A percentile compares a stretch with the other conserved stretches of the same genome.
Evolutionary conservation across 257 asterid species (phyloP).

Genomic region (Solanum acaule): DNA sequence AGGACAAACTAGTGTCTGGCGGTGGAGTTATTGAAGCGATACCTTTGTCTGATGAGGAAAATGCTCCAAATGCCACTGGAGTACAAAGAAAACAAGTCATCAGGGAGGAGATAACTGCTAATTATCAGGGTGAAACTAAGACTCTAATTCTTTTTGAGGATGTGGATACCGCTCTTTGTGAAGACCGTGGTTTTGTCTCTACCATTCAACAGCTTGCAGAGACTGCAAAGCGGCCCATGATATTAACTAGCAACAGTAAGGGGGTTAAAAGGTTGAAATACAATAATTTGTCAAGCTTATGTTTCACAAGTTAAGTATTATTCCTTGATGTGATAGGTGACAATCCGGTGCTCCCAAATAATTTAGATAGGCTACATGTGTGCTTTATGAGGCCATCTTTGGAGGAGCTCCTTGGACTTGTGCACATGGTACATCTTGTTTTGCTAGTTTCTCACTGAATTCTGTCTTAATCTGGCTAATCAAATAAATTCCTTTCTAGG

Average conservation of each 20-base stretch:
- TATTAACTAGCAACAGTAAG: slow-evolving; percentile 93
- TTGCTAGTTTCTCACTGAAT: background rate
- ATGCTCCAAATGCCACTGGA: slow-evolving; percentile 25
- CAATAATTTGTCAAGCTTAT: background rate
- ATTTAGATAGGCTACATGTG: slow-evolving; percentile 63
- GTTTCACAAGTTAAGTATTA: slow-evolving; percentile 4
- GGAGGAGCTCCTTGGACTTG: slow-evolving; percentile 56
- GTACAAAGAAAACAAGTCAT: slow-evolving; percentile 15
- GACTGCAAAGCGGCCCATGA: slow-evolving; percentile 96
- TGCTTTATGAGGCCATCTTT: slow-evolving; percentile 49
- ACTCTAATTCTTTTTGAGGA: slow-evolving; percentile 92
- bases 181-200: slow-evolving; percentile 77
- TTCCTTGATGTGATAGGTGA: slow-evolving; percentile 34
- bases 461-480: slow-evolving; percentile 1
- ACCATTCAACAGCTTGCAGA: slow-evolving; percentile 80
- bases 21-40: slow-evolving; percentile 38
- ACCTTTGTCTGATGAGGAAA: slow-evolving; percentile 35
- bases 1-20: slow-evolving; percentile 14
- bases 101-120: slow-evolving; percentile 17
- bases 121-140: slow-evolving; percentile 35
- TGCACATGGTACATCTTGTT: slow-evolving; percentile 38
- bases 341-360: slow-evolving; percentile 73
- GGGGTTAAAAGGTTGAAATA: slow-evolving; percentile 6
- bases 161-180: slow-evolving; percentile 70
- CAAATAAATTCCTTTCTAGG: slow-evolving; percentile 35